Conservation (phyloP, 2,329 filamentous ascomycete genomes). For the Penicillium sp. region DNA sequence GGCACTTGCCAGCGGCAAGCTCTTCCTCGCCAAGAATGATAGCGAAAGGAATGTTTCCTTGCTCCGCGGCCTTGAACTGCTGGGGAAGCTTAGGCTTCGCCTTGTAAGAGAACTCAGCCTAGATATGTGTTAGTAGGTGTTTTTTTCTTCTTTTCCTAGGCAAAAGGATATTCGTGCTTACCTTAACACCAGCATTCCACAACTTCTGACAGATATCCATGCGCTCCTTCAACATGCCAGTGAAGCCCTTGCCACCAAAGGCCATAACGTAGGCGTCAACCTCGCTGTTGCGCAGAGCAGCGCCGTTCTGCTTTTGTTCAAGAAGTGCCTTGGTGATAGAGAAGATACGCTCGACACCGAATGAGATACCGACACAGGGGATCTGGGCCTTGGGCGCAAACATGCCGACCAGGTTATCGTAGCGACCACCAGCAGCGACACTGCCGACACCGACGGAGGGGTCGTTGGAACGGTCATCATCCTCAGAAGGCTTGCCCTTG, state of each 20-base stretch:
- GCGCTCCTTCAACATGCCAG: conserved; percentile 77
- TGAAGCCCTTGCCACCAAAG: conserved; percentile 83
- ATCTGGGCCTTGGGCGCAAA: conserved; percentile 83
- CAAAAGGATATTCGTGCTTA: conserved; percentile 33
- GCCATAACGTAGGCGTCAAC: conserved; percentile 95
- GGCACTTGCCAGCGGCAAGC: conserved; percentile 77
- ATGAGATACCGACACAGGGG: conserved; percentile 88
- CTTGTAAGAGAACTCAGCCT: conserved; percentile 87
- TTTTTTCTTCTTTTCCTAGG: not conserved
- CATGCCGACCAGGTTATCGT: conserved; percentile 93
- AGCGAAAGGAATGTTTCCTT: conserved; percentile 76
- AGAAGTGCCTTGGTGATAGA: conserved; percentile 82
- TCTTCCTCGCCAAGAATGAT: conserved; percentile 93
- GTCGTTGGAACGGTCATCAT: conserved; percentile 74
- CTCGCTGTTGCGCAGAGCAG: conserved; percentile 66
- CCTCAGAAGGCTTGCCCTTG: conserved; percentile 55
- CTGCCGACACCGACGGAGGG: conserved; percentile 83
- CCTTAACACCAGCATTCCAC: conserved; percentile 87
- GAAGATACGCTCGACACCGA: conserved; percentile 94
- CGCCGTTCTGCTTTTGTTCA: conserved; percentile 59
- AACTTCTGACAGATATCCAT: conserved; percentile 76
- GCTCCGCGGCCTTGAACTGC: conserved; percentile 90
- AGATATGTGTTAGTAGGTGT: conserved; percentile 21
- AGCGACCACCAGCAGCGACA: conserved; percentile 85
- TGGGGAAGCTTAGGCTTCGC: conserved; percentile 83